phyloP scores from a whole-genome alignment of 208 protist genomes.

The Wallacemonas sp. region DNA sequence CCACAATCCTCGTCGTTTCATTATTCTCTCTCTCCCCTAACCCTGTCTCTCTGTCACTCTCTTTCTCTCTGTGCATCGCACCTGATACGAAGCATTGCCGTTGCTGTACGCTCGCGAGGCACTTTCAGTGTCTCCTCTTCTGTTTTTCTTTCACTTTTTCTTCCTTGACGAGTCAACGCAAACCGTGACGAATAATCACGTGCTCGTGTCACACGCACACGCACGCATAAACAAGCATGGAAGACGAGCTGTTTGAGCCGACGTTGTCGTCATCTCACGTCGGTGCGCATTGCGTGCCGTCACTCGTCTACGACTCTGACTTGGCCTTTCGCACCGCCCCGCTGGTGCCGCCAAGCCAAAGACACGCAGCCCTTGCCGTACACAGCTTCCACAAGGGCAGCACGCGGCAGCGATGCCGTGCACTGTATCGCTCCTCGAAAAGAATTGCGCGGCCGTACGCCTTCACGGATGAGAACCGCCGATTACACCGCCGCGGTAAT shows the following conservation, averaged over 20 bases:
- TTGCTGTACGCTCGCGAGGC: no score
- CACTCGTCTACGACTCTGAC: conserved; percentile 23
- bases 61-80: no score
- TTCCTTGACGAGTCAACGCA: no score
- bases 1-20: no score
- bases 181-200: no score
- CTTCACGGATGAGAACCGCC: no score
- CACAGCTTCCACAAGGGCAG: background rate
- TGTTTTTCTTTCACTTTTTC: conserved; percentile 4
- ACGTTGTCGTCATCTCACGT: conserved; percentile 8
- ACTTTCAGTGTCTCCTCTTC: no score
- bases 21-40: no score
- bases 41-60: no score
- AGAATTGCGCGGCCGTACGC: background rate
- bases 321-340: conserved; percentile 29
- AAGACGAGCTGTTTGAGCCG: conserved; percentile 1
- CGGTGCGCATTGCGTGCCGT: conserved; percentile 17
- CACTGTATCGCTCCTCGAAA: conserved; percentile 1
- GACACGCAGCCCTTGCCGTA: background rate
- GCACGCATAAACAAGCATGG: conserved; percentile 3
- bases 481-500: no score
- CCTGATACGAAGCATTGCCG: no score
- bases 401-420: conserved; percentile 10
- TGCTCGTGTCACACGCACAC: background rate
- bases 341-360: conserved; percentile 1